Base-by-base conservation (phyloP, 352 stramenopile species). In the Phytopythium litorale region DNA sequence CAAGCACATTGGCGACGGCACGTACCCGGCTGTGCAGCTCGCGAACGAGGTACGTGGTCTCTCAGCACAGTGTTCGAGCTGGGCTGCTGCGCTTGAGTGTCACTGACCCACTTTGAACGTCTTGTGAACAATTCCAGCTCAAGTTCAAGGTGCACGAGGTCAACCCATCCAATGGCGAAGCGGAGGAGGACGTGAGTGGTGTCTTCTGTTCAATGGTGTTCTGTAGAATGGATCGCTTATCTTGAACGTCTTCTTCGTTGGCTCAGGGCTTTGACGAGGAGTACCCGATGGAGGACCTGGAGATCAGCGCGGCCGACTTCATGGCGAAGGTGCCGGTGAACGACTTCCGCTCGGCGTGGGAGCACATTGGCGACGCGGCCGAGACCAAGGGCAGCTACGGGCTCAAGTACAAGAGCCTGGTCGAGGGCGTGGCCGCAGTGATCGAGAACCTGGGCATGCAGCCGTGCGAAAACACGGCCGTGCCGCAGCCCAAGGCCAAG, bases 401-500 rank as follows among this genome's bases (percentile, higher is more conserved):
- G 13, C 78, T 98, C 18, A 96, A 98, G 67, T 99, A 98, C 90
- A 98, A 98, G 73, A 98, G 88, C 45, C 76, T 98, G 33, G 91
- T 98, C 28, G 94, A 99, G 71, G 97, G 95, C 23, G 88, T 99
- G n/a, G 79, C 85, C 0, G 92, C 91, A 35, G 89, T 99, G 46
- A 97, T 98, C 45, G 91, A 98, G 45, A 98, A 98, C 67, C 80
- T 99, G 56, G 96, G 96, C 46, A 99, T 99, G 97, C 90, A 98
- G 76, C 80, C 97, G 12, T 99, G 96, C 67, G 96, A 98, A 70
- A 97, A 97, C 68, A 99, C 96, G 28, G 89, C 83, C 40, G 80
- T 88, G 16, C 85, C 83, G 38, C 88, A 89, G 58, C 81, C 83
- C n/a, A 91, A 91, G 62, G 80, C 92, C 23, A 98, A 98, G 70